Evolutionary conservation across 2,329 filamentous ascomycete genomes (phyloP), one percentile per base, ranked within the genome.

Genomic region (Fonsecaea erecta): DNA sequence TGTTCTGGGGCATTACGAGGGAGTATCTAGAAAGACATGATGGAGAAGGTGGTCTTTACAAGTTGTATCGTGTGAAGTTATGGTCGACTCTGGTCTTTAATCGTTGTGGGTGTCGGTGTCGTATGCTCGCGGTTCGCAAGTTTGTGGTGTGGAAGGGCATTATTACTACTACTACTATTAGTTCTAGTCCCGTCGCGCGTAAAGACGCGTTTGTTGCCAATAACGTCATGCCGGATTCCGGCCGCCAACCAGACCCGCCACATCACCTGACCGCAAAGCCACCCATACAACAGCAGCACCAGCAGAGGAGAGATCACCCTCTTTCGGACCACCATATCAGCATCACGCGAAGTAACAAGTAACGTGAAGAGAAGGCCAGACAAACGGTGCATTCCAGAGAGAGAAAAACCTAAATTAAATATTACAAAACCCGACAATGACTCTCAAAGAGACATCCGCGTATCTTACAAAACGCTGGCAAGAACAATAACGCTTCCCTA

Each of bases 1-100:
- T 58, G 32, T 48, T 34, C 28, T 52, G 35, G 59, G 30, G 52
- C 65, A 67, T 67, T 40, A 59, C 65, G 53, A 56, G 26, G 30
- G 28, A 35, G 8, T 3, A 32, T 16, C n/a, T 16, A 61, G 32
- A 12, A 26, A 18, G 6, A 56, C 53, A 56, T 56, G 26, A 35
- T 52, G 24, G 18, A 14, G 11, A 18, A 14, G 18, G 16, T 34
- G 6, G 34, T 28, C 4, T 24, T 26, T 8, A 16, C 18, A 24
- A 48, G 18, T 24, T n/a, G 9, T 24, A 24, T 48, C 6, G 8
- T 24, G 21, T 14, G 5, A 12, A 48, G 43, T 9, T 11, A 24
- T 48, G 43, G 2, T 7, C 18, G 12, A 48, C 2, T 12, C 24
- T 48, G 43, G 12, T 48, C 43, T 18, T 48, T 11, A 11, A 12